Percentiles rank a stretch among this genome's conserved stretches.
Conservation (phyloP, 345 rosid species). For the Citrus unshiu region DNA sequence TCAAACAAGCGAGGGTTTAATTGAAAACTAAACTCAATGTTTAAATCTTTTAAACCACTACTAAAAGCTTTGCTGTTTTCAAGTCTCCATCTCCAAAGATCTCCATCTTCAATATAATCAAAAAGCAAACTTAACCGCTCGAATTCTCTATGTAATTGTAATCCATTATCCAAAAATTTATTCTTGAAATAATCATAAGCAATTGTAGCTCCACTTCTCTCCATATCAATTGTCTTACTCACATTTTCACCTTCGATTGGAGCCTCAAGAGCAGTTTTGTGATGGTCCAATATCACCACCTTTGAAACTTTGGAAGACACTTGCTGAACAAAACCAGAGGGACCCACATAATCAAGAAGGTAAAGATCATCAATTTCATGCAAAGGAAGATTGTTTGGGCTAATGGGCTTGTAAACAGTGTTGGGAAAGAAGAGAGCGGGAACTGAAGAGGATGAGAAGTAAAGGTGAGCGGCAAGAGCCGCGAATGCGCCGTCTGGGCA, state of each 20-base stretch:
- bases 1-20: constrained; percentile 53
- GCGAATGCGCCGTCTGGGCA: constrained; percentile 83
- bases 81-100: constrained; percentile 74
- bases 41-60: constrained; percentile 61
- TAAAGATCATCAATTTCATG: constrained; percentile 51
- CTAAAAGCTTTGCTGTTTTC: constrained; percentile 66
- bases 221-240: constrained; percentile 46
- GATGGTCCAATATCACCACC: constrained; percentile 63
- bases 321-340: constrained; percentile 48
- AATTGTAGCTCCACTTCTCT: constrained; percentile 75
- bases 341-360: constrained; percentile 75
- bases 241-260: constrained; percentile 45
- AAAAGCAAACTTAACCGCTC: constrained; percentile 46
- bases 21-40: constrained; percentile 41
- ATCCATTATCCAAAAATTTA: constrained; percentile 27
- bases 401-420: constrained; percentile 61
- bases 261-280: constrained; percentile 61
- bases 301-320: constrained; percentile 49
- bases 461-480: constrained; percentile 71
- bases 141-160: constrained; percentile 25
- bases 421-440: constrained; percentile 64
- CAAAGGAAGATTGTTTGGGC: constrained; percentile 50
- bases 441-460: constrained; percentile 48
- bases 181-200: constrained; percentile 68
- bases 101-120: constrained; percentile 70